These are phyloP conservation scores for Termitomyces sp. DNA, from an alignment of 768 basidiomycete species.

Conservation along the genomic window DNA sequence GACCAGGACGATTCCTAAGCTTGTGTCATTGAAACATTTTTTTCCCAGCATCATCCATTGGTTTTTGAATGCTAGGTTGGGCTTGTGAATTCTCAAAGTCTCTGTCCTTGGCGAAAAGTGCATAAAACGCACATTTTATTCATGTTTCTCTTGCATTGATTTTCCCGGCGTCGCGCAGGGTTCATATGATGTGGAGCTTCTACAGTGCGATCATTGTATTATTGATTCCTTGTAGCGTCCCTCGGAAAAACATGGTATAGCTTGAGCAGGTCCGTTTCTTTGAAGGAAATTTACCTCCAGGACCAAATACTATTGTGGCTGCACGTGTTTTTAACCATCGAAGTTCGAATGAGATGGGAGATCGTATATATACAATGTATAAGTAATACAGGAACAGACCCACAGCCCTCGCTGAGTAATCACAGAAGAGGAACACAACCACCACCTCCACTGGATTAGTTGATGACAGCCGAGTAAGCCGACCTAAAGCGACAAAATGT, in stretches of 20 bases:
- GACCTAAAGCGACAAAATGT: not conserved
- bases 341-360: not conserved
- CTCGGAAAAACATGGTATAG: too few relatives aligned
- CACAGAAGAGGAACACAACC: not conserved
- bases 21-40: not conserved
- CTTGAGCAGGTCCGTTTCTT: not conserved
- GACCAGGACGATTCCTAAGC: not conserved
- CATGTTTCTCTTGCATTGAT: not conserved
- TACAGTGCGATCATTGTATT: too few relatives aligned
- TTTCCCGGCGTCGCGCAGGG: not conserved
- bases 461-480: constrained; percentile 1
- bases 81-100: not conserved
- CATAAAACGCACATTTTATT: not conserved
- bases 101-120: not conserved
- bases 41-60: not conserved
- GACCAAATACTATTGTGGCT: not conserved
- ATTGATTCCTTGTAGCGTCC: too few relatives aligned
- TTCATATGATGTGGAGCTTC: too few relatives aligned
- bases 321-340: not conserved
- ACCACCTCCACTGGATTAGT: not conserved
- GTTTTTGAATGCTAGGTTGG: not conserved
- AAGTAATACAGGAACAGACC: not conserved
- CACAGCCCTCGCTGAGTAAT: too few relatives aligned
- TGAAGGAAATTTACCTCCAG: not conserved
- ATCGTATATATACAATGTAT: not conserved